phyloP scores from a whole-genome alignment of 2,329 filamentous ascomycete species.

The Hawksworthiomyces lignivorus region DNA sequence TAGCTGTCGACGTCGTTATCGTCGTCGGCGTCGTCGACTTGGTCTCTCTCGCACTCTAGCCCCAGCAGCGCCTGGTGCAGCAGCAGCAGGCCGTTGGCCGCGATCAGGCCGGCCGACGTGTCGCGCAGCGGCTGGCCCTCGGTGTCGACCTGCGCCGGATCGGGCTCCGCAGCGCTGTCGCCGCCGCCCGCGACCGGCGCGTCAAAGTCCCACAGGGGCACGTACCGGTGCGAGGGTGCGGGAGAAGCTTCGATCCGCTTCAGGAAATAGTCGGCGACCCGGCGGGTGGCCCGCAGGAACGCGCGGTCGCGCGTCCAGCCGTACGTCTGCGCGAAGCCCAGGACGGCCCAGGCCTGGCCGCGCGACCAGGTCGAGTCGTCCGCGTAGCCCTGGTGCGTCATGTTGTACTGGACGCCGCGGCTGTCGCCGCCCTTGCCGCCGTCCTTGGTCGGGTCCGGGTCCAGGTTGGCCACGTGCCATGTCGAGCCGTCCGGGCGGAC shows the following conservation, averaged over 20 bases:
- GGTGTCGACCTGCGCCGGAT: constrained; percentile 2
- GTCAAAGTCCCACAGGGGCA: constrained; percentile 21
- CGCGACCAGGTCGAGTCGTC: constrained; percentile 42
- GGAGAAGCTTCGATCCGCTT: constrained; percentile 27
- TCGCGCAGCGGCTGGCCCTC: constrained; percentile 19
- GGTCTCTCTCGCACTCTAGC: not conserved
- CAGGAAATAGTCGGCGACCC: constrained; percentile 42
- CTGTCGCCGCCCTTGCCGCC: constrained; percentile 18
- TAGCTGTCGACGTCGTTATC: not conserved
- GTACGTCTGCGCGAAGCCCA: constrained; percentile 44
- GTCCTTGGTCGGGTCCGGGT: constrained; percentile 23
- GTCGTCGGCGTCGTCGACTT: not conserved
- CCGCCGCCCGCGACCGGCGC: not conserved
- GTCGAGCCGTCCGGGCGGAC: constrained; percentile 33
- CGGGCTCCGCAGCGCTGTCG: not conserved
- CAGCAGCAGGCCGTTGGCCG: constrained; percentile 33
- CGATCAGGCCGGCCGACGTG: constrained; percentile 30
- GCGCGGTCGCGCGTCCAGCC: constrained; percentile 36
- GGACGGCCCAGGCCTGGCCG: constrained; percentile 44
- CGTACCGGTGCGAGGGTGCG: constrained; percentile 13
- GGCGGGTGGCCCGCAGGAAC: constrained; percentile 36
- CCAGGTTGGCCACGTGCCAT: constrained; percentile 41
- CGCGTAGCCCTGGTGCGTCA: constrained; percentile 40
- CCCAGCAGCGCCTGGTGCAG: constrained; percentile 27
- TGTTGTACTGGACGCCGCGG: constrained; percentile 33